Evolutionary conservation across 2,329 filamentous ascomycete genomes (phyloP), one percentile per base, ranked within the genome.

Genomic region (Aspergillus glaucus): DNA sequence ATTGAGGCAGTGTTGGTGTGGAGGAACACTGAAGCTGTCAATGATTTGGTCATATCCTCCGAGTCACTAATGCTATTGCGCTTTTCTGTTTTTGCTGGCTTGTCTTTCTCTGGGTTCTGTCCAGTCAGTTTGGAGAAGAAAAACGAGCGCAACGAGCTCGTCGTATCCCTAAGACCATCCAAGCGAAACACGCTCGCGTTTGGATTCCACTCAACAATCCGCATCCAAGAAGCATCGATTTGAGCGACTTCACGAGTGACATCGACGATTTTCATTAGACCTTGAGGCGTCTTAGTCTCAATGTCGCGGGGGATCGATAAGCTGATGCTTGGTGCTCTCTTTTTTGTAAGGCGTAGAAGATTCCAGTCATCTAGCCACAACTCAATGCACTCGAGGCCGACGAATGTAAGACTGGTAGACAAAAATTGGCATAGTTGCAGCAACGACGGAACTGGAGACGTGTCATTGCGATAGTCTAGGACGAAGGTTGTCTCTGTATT

Each of bases 361-460:
- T 85, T 86, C 74, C 86, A 91, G 60, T 93, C 85, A 62, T 98
- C 92, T 46, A 98, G 80, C 79, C 85, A 92, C 50, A 98, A 81
- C 62, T 97, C 91, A 52, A 98, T 88, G 48, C 79, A 80, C 62
- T 95, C 80, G 21, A 98, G 75, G 0, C 89, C 87, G 50, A 98
- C 92, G 72, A 98, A 98, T 0, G 93, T 97, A 66, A 98, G 75
- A 72, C 92, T 96, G 6, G 91, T 97, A 3, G 91, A 88, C 44
- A 98, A 75, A 58, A 98, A 98, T 68, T 96, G 91, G 62, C 87
- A 86, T 47, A 98, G 78, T 1, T 88, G 90, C 22, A 95, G 76
- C 7, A 98, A 74, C 52, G 89, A 88, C 3, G 94, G 93, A 44
- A 97, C 73, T 1, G 91, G 88, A 0, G 90, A 92, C 0, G 87